Base-by-base conservation (phyloP, 2,329 filamentous ascomycete genomes). In the Microdochium trichocladiopsis region DNA sequence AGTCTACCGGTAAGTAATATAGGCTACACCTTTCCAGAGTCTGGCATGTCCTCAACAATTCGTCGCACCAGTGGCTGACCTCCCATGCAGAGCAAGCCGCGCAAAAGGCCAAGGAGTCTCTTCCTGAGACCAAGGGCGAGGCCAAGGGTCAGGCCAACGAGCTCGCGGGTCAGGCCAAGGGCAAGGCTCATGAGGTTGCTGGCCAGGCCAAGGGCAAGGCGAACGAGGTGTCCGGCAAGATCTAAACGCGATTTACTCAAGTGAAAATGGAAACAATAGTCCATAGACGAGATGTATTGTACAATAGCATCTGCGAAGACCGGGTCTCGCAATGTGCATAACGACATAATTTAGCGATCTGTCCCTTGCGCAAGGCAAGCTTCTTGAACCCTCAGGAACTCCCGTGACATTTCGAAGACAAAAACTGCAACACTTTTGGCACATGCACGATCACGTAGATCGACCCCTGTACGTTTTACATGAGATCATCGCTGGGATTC, bases 1-100 rank as follows among this genome's bases (percentile, higher is more conserved):
- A 86, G 58, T 69, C 72, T 48, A 76, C 77, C 49, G 66, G 83
- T 84, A 72, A 54, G 77, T 72, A 11, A 6, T n/a, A n/a, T n/a
- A n/a, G n/a, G n/a, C 31, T 48, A 25, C 11, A 48, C 6, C 6
- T 18, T 47, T 18, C n/a, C 14, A 25, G 48, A 24, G n/a, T 25
- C 28, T 23, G 25, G 25, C 16, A 11, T 22, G 14, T 31, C 33
- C 10, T 48, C 22, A 28, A 24, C 16, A 11, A 23, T 28, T 28
- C 28, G 48, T 12, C 22, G n/a, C 14, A 25, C 33, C 36, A 25
- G 9, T 25, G 0, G 4, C 25, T 11, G 2, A 23, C 47, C 23
- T 21, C 10, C 4, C n/a, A 52, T 9, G 51, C 55, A 69, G 71
- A 69, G 55, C 68, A 60, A 49, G 64, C 60, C 36, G 65, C 71